These are phyloP conservation scores for Metschnikowia chrysomelidarum DNA, from an alignment of 805 yeast genomes.

Conservation along the genomic window DNA sequence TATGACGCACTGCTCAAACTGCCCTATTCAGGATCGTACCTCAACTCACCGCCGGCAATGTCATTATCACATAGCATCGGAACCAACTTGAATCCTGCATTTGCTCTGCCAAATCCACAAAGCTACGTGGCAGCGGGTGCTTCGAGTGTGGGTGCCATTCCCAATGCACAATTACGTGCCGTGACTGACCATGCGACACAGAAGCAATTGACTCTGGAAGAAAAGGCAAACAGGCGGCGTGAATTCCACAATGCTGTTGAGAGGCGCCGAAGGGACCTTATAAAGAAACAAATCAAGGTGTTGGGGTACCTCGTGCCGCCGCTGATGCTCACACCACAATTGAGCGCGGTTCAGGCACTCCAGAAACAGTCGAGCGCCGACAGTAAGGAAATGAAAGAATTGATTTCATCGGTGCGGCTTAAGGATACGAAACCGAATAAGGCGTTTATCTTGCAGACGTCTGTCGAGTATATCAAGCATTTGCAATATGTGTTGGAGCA, in stretches of 20 bases:
- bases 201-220: constrained; percentile 54
- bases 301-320: constrained; percentile 82
- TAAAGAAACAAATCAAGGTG: constrained; percentile 84
- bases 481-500: constrained; percentile 56
- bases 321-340: constrained; percentile 50
- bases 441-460: constrained; percentile 68
- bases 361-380: constrained; percentile 31
- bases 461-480: constrained; percentile 77
- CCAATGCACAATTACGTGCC: constrained; percentile 7
- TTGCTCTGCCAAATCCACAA: constrained; percentile 5
- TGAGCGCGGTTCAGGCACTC: constrained; percentile 43
- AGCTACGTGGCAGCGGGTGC: constrained; percentile 6
- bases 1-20: constrained; percentile 37
- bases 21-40: constrained; percentile 30
- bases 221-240: constrained; percentile 70
- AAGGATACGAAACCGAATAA: constrained; percentile 81
- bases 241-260: constrained; percentile 96
- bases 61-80: constrained; percentile 19
- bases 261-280: constrained; percentile 84
- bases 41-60: constrained; percentile 38
- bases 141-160: constrained; percentile 7
- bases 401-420: constrained; percentile 39
- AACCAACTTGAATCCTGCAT: constrained; percentile 8
- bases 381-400: constrained; percentile 34
- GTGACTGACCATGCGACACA: constrained; percentile 23